These are phyloP conservation scores for Eimeria maxima DNA, from an alignment of 169 alveolate species.

Conservation along the genomic window DNA sequence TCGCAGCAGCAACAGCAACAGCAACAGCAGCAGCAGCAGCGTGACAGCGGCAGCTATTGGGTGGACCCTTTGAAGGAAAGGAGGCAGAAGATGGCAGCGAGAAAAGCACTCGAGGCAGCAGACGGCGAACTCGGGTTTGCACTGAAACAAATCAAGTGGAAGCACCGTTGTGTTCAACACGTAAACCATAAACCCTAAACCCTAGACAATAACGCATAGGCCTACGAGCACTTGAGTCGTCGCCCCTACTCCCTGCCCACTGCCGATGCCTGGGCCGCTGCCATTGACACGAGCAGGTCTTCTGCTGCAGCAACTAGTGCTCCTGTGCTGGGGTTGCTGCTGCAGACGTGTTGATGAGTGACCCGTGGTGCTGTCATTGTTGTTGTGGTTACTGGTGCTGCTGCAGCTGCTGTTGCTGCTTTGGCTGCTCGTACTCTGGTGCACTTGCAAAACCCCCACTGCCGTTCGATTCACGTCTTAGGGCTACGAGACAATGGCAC, in stretches of 20 bases:
- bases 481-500: background rate
- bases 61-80: conserved; percentile 21
- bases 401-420: background rate
- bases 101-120: background rate
- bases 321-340: background rate
- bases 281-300: background rate
- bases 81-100: background rate
- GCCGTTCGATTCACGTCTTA: background rate
- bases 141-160: conserved; percentile 24
- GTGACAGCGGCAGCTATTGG: conserved; percentile 6
- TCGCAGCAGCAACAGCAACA: conserved; percentile 37
- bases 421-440: background rate
- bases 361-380: background rate
- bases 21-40: conserved; percentile 55
- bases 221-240: background rate
- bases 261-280: conserved; percentile 9
- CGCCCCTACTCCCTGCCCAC: background rate
- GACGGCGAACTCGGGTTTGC: conserved; percentile 20
- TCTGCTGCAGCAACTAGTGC: background rate
- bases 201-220: background rate
- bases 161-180: conserved; percentile 25
- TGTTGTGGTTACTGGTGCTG: background rate
- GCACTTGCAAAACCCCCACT: background rate
- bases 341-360: background rate
- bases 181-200: conserved; percentile 3